Percentiles rank a stretch among this genome's conserved stretches.
These are phyloP conservation scores for Collybiopsis confluens DNA, from an alignment of 768 basidiomycete species.

Conservation along the genomic window DNA sequence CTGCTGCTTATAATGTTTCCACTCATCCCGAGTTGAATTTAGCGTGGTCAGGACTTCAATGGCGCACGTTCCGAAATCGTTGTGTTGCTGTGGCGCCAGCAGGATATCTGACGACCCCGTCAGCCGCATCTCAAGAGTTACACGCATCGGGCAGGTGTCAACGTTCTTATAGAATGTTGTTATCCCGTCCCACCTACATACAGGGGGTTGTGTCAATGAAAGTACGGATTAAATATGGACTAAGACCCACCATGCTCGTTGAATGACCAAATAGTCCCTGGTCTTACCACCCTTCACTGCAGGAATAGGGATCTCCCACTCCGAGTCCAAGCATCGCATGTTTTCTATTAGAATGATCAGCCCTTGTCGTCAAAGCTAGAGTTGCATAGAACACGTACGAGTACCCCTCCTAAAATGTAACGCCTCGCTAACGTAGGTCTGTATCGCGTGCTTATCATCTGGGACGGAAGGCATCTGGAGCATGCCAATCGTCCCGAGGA, in stretches of 20 bases:
- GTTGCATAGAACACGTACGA: not conserved
- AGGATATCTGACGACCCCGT: constrained; percentile 20
- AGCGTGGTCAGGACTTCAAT: constrained; percentile 23
- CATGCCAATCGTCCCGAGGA: not conserved
- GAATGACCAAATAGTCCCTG: constrained; percentile 16
- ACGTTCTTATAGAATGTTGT: constrained; percentile 1
- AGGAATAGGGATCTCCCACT: constrained; percentile 22
- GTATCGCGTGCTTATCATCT: not conserved
- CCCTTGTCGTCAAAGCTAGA: not conserved
- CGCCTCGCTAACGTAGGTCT: constrained; percentile 2
- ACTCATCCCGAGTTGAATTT: constrained; percentile 13
- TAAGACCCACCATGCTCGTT: constrained; percentile 20
- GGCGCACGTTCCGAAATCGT: constrained; percentile 15
- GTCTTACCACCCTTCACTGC: constrained; percentile 10
- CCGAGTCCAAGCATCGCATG: constrained; percentile 19
- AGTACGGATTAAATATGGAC: not conserved
- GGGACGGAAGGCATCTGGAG: not conserved
- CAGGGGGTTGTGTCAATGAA: not conserved
- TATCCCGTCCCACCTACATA: constrained; percentile 5
- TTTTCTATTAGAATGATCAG: constrained; percentile 15
- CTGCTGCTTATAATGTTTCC: constrained; percentile 18
- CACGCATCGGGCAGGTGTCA: constrained; percentile 16
- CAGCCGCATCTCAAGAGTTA: constrained; percentile 23
- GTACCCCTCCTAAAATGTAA: constrained; percentile 3
- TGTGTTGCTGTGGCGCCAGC: constrained; percentile 21